Evolutionary conservation across 495 filamentous ascomycete species (phyloP).

Genomic region (Annulohypoxylon moriforme): DNA sequence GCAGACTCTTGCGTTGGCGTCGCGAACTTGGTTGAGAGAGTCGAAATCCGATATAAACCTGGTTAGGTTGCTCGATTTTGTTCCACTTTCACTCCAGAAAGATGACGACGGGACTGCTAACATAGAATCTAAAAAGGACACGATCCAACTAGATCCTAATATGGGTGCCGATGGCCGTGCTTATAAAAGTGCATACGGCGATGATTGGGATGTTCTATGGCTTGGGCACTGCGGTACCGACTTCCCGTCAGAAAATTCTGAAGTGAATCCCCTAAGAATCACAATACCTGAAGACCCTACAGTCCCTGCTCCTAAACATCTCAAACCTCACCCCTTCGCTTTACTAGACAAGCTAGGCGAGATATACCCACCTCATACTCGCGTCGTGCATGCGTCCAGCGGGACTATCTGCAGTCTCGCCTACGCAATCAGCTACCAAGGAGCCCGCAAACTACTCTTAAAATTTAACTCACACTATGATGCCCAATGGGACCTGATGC

Average conservation of each 20-base stretch:
- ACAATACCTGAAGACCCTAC: conserved; percentile 52
- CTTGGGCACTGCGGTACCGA: conserved; percentile 62
- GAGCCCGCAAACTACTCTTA: conserved; percentile 57
- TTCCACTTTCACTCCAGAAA: not conserved
- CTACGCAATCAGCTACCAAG: conserved; percentile 58
- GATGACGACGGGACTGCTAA: not conserved
- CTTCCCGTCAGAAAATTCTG: conserved; percentile 43
- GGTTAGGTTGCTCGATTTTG: conserved; percentile 1
- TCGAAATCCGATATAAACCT: conserved; percentile 4
- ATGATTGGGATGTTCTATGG: conserved; percentile 63
- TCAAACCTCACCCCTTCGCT: conserved; percentile 60
- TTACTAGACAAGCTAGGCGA: conserved; percentile 51
- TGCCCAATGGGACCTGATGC: conserved; percentile 58
- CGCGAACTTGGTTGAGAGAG: conserved; percentile 44
- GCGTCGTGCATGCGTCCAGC: conserved; percentile 55
- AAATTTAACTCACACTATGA: conserved; percentile 53
- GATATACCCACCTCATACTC: conserved; percentile 56
- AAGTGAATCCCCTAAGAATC: conserved; percentile 46
- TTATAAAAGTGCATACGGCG: conserved; percentile 50
- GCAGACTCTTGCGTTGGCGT: conserved; percentile 52
- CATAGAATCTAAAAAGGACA: not conserved
- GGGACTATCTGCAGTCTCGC: conserved; percentile 59
- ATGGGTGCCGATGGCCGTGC: not conserved
- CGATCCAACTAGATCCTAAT: not conserved
- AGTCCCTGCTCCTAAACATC: conserved; percentile 53